Evolutionary conservation across 352 stramenopile species (phyloP), one percentile per base, ranked within the genome.

Genomic region (Phytophthora quininea): DNA sequence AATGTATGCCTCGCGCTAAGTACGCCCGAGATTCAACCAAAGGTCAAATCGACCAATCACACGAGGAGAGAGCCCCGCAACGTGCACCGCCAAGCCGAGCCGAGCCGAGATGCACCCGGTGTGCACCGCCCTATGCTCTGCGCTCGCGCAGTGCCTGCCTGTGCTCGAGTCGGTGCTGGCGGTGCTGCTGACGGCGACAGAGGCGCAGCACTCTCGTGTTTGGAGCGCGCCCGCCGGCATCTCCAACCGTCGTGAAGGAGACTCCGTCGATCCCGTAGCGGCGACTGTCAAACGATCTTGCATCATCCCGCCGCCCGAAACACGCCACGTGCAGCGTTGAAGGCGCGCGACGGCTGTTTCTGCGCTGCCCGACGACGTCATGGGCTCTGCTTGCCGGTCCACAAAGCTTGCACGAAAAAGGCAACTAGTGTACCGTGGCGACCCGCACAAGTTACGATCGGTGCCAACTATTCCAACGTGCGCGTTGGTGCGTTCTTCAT

Each of bases 261-360:
- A 24, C 6, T 40, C 10, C 35, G 43, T 8, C 43, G 29, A 50
- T 50, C 43, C 19, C 59, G 33, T 47, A 8, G 3, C 11, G 15
- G n/a, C 14, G 29, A 33, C 29, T 45, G 57, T 65, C 62, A 70
- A 69, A 62, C 10, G 35, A 40, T 48, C 31, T 50, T 60, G 65
- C 74, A 82, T 82, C 74, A 79, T 75, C 47, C 35, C 19, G 29
- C 57, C 53, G 54, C 48, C 54, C 51, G 15, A 73, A 65, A 65
- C 54, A 58, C 60, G 48, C 64, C 58, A 67, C 51, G 37, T 43
- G 33, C 43, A 42, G 64, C 54, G 49, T 53, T 62, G 61, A 62
- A 58, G 49, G 46, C 60, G 19, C 6, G n/a, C 4, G 4, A 19
- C 65, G 27, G 59, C 60, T 69, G 59, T 69, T 72, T 72, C 32